Evolutionary conservation across 2,329 filamentous ascomycete genomes (phyloP).

Genomic region (Cordyceps militaris): DNA sequence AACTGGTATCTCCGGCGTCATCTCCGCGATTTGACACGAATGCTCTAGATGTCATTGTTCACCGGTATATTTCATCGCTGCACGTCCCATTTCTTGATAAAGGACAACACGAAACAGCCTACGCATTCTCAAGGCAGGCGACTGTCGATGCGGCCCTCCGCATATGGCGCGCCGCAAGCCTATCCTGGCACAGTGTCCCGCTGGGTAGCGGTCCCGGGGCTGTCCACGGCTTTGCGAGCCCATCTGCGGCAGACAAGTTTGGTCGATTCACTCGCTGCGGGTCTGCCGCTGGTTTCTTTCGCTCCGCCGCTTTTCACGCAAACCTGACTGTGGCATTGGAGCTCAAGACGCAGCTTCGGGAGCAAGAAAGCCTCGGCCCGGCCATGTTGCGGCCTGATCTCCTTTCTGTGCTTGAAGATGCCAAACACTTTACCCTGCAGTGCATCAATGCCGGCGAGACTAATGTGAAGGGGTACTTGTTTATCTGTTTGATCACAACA

Average conservation of each 20-base stretch:
- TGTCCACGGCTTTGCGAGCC: conserved; percentile 7
- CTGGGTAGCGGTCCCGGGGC: background rate
- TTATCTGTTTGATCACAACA: conserved; percentile 19
- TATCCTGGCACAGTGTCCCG: background rate
- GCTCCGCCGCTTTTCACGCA: conserved; percentile 27
- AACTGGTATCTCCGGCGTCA: conserved; percentile 28
- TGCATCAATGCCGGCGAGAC: conserved; percentile 43
- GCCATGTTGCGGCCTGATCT: conserved; percentile 33
- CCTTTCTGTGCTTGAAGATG: conserved; percentile 34
- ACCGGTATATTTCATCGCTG: conserved; percentile 47
- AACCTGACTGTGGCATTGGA: conserved; percentile 33
- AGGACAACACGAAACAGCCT: conserved; percentile 34
- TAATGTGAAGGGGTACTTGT: conserved; percentile 46
- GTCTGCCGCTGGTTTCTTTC: conserved; percentile 36
- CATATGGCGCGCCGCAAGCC: conserved; percentile 35
- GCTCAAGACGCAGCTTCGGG: conserved; percentile 31
- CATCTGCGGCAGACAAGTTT: background rate
- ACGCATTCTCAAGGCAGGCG: conserved; percentile 43
- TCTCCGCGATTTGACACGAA: conserved; percentile 28
- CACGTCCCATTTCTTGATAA: conserved; percentile 45
- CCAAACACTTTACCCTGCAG: conserved; percentile 31
- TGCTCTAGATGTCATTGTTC: conserved; percentile 43
- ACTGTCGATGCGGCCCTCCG: conserved; percentile 41
- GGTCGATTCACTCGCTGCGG: conserved; percentile 29
- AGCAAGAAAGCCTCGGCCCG: conserved; percentile 33